Percentiles rank a stretch among this genome's conserved stretches.
Evolutionary conservation across 345 rosid species (phyloP).

Genomic region (Hibiscus syriacus): DNA sequence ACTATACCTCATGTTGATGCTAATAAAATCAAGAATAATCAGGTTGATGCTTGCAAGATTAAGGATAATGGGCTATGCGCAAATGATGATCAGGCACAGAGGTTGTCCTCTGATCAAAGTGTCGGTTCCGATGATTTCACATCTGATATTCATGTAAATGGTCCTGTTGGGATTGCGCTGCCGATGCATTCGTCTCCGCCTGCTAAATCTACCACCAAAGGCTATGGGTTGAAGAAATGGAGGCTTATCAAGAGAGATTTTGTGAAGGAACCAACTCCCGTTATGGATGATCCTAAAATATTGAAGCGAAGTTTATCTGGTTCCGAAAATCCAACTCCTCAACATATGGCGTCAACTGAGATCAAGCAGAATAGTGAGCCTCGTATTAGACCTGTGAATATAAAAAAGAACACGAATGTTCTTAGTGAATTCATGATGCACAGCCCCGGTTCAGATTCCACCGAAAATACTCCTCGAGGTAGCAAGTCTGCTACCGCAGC

Average conservation of each 20-base stretch:
- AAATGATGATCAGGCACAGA: slow-evolving; percentile 7
- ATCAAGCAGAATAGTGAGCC: slow-evolving; percentile 34
- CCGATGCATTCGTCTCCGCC: slow-evolving; percentile 11
- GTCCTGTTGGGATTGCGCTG: slow-evolving; percentile 12
- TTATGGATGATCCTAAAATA: slow-evolving; percentile 35
- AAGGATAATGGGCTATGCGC: slow-evolving; percentile 31
- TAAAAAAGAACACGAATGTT: slow-evolving; percentile 22
- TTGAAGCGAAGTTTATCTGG: slow-evolving; percentile 68
- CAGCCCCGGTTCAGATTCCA: slow-evolving; percentile 42
- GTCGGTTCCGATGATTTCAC: slow-evolving; percentile 3
- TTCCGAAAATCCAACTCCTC: slow-evolving; percentile 31
- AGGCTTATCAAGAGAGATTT: slow-evolving; percentile 56
- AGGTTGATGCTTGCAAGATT: slow-evolving; percentile 13
- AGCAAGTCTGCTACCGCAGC: slow-evolving; percentile 75
- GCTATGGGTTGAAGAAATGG: slow-evolving; percentile 80
- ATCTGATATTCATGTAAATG: slow-evolving; percentile 4
- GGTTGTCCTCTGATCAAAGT: slow-evolving; percentile 13
- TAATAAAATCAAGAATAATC: slow-evolving; percentile 17
- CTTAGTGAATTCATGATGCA: slow-evolving; percentile 24
- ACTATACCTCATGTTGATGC: slow-evolving; percentile 5
- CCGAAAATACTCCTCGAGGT: slow-evolving; percentile 24
- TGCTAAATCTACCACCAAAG: slow-evolving; percentile 24
- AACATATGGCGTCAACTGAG: slow-evolving; percentile 11
- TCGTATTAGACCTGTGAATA: slow-evolving; percentile 29
- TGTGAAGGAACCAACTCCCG: slow-evolving; percentile 36